Evolutionary conservation across 2,329 filamentous ascomycete genomes (phyloP), one percentile per base, ranked within the genome.

Genomic region (Ramularia endophylla): DNA sequence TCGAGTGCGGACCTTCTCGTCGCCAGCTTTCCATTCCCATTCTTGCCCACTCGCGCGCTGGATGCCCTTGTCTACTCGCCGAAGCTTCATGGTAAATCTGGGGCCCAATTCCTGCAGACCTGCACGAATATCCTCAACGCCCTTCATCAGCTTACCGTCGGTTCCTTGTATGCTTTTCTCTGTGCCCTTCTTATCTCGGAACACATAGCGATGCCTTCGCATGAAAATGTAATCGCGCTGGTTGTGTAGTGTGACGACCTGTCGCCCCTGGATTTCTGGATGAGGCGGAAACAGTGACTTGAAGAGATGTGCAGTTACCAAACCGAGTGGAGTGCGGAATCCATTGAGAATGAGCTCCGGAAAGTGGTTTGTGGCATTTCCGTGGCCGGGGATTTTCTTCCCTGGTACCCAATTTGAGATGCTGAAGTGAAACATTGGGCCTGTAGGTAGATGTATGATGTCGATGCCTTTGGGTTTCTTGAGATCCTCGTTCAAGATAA

Each of bases 141-240:
- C 92, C 53, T 85, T 79, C 50, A 95, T 76, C 41, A 85, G 78
- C 62, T 87, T 85, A 13, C 92, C 89, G 56, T 97, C 87, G 1
- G 83, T 72, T 3, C 78, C 85, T 4, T 86, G 75, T 1, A 95
- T 85, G 41, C 80, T 83, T 71, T 95, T 95, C 68, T 97, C 92
- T 0, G 83, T 88, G 41, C 79, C 73, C 8, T 83, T 75, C 70
- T 92, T 94, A 45, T 97, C 87, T 11, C 92, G 78, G 69, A 98
- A 95, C 1, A 94, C 77, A 59, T 98, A 98, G 34, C 92, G 75
- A 65, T 97, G 89, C 27, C 89, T 74, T 4, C 92, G 76, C 38
- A 97, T 75, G 63, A 98, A 98, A 55, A 97, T 92, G 65, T 90
- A 97, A 65, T 97, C 90, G 50, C 90, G 83, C 70, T 95, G 89